Conservation (phyloP, 208 protist species). For the Acanthamoeba culbertsoni region DNA sequence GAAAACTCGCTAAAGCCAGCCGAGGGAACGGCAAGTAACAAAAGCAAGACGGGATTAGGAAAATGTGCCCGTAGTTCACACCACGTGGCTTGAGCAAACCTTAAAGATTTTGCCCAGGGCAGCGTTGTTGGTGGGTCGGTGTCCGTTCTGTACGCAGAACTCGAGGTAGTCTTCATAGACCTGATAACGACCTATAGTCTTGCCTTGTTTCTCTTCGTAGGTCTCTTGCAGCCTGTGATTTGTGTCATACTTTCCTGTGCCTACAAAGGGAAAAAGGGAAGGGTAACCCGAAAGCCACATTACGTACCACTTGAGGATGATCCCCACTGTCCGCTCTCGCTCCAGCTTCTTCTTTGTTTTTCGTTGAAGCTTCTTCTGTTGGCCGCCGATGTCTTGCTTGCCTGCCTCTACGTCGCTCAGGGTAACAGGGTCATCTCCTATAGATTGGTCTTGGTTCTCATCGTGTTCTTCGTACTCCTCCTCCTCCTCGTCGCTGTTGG, state of each 20-base stretch:
- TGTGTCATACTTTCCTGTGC: too few relatives aligned
- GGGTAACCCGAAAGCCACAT: too few relatives aligned
- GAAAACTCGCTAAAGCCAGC: not conserved
- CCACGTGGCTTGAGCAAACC: not conserved
- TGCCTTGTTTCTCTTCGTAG: slow-evolving; percentile 32
- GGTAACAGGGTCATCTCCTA: too few relatives aligned
- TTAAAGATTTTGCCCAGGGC: slow-evolving; percentile 51
- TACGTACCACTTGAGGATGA: slow-evolving; percentile 28
- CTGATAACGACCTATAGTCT: not conserved
- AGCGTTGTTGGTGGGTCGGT: slow-evolving; percentile 37
- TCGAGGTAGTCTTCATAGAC: slow-evolving; percentile 33
- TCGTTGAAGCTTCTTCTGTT: too few relatives aligned
- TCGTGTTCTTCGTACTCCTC: not conserved
- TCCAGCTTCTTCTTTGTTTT: slow-evolving; percentile 12
- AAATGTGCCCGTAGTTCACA: too few relatives aligned
- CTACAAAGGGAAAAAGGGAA: too few relatives aligned
- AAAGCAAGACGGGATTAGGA: too few relatives aligned
- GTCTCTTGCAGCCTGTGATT: slow-evolving; percentile 4
- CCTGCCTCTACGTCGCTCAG: not conserved
- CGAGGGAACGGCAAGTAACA: not conserved
- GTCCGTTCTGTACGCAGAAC: not conserved
- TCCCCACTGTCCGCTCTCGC: not conserved
- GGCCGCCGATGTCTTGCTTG: not conserved
- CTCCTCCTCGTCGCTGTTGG: not conserved
- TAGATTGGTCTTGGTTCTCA: not conserved